phyloP scores from a whole-genome alignment of 768 basidiomycete genomes.

The Amyloporia xantha region DNA sequence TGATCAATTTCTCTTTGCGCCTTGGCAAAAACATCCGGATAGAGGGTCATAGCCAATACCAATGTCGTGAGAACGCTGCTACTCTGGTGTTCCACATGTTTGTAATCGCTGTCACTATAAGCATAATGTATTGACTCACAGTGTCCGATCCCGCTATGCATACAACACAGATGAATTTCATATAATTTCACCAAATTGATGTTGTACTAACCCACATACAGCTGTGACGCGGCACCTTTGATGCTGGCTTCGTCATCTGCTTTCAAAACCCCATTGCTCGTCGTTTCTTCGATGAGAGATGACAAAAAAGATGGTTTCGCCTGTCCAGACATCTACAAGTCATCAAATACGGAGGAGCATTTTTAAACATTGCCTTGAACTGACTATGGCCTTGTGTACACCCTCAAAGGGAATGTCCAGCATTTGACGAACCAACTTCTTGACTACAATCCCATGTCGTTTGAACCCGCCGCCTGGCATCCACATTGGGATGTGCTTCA shows the following conservation, averaged over 20 bases:
- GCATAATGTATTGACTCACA: too few relatives aligned
- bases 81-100: too few relatives aligned
- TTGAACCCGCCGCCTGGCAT: constrained; percentile 15
- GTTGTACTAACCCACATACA: too few relatives aligned
- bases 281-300: neutral
- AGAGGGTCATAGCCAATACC: too few relatives aligned
- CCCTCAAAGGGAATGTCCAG: neutral
- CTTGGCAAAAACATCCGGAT: too few relatives aligned
- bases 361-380: constrained; percentile 26
- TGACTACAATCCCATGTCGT: constrained; percentile 7
- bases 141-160: too few relatives aligned
- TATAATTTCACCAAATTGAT: too few relatives aligned
- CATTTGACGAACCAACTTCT: neutral
- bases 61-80: too few relatives aligned
- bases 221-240: neutral
- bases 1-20: too few relatives aligned
- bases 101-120: too few relatives aligned
- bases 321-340: constrained; percentile 41
- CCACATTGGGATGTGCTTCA: constrained; percentile 13
- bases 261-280: neutral
- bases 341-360: constrained; percentile 38
- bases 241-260: neutral
- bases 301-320: constrained; percentile 23
- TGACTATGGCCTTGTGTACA: constrained; percentile 9
- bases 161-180: too few relatives aligned